These are phyloP conservation scores for Mycena olivaceomarginata DNA, from an alignment of 768 basidiomycete species.

Conservation along the genomic window DNA sequence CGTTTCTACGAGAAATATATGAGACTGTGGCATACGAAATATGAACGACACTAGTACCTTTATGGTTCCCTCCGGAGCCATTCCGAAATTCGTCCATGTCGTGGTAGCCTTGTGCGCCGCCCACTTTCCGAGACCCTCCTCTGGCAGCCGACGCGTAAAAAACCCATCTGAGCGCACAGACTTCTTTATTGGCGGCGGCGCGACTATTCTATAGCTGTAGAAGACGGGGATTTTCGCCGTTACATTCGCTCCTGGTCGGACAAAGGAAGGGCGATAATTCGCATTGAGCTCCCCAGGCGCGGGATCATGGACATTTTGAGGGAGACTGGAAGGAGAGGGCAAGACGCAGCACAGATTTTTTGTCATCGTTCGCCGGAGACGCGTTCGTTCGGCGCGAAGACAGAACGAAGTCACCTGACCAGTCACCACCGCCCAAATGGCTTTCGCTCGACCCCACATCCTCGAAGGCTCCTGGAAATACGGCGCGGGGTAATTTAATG, in stretches of 20 bases:
- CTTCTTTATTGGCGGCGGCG: conserved; percentile 39
- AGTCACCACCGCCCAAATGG: conserved; percentile 2
- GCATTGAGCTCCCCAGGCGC: conserved; percentile 51
- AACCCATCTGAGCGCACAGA: conserved; percentile 45
- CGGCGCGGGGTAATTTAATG: conserved; percentile 29
- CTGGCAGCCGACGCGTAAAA: conserved; percentile 40
- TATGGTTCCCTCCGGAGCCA: conserved; percentile 66
- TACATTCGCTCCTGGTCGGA: conserved; percentile 43
- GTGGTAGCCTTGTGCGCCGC: conserved; percentile 58
- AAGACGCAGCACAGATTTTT: neutral
- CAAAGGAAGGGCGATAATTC: conserved; percentile 70
- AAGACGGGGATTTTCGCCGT: conserved; percentile 56
- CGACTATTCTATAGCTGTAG: conserved; percentile 61
- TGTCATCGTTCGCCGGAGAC: conserved; percentile 12
- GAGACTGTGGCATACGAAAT: neutral
- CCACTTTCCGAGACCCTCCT: conserved; percentile 49
- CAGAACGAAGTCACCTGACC: neutral
- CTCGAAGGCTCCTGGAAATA: conserved; percentile 16
- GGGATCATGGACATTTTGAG: conserved; percentile 29
- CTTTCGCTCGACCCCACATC: conserved; percentile 34
- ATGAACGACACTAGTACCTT: conserved; percentile 56
- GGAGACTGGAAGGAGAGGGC: neutral
- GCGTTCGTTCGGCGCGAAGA: conserved; percentile 12
- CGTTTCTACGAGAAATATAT: conserved; percentile 55
- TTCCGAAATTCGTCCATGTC: conserved; percentile 68